These are phyloP conservation scores for Houttuynia cordata DNA, from an alignment of 164 flowering plant species.

Conservation along the genomic window DNA sequence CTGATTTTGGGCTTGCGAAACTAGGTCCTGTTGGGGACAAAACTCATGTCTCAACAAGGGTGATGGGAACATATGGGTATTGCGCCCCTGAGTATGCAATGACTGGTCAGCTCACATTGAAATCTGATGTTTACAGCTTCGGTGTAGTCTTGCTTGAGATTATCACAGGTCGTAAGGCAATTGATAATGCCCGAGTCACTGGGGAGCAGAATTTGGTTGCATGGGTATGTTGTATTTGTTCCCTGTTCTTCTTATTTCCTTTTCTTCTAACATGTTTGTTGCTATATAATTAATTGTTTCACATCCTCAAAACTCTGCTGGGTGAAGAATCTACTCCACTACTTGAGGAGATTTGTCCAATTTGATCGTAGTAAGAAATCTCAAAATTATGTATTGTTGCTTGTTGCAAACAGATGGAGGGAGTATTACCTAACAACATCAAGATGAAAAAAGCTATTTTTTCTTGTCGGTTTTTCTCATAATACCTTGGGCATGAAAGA, in stretches of 20 bases:
- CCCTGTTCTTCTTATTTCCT: background rate
- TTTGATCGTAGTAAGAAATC: too few species aligned
- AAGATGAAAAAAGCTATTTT: too few species aligned
- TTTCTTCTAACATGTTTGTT: background rate
- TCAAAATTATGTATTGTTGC: too few species aligned
- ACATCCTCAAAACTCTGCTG: background rate
- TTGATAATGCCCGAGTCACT: conserved; percentile 6
- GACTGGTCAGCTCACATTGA: conserved; percentile 10
- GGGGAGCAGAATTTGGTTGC: conserved; percentile 12
- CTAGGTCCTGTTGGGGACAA: conserved; percentile 9
- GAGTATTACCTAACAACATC: too few species aligned
- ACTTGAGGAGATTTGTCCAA: too few species aligned
- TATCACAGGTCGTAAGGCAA: conserved; percentile 10
- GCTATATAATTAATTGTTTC: background rate
- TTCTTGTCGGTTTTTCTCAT: too few species aligned
- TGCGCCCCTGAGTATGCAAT: conserved; percentile 13
- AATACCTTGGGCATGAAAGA: too few species aligned
- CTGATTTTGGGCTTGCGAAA: conserved; percentile 11
- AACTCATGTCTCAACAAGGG: conserved; percentile 11
- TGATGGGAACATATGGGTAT: conserved; percentile 13
- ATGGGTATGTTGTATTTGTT: conserved; percentile 6
- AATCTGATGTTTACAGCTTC: conserved; percentile 11
- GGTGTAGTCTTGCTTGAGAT: conserved; percentile 10
- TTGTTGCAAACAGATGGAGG: too few species aligned
- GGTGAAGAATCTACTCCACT: background rate